A percentile compares a stretch with the other conserved stretches of the same genome.
These are phyloP conservation scores for Leptographium galeiforme DNA, from an alignment of 2,329 filamentous ascomycete genomes.

Conservation along the genomic window DNA sequence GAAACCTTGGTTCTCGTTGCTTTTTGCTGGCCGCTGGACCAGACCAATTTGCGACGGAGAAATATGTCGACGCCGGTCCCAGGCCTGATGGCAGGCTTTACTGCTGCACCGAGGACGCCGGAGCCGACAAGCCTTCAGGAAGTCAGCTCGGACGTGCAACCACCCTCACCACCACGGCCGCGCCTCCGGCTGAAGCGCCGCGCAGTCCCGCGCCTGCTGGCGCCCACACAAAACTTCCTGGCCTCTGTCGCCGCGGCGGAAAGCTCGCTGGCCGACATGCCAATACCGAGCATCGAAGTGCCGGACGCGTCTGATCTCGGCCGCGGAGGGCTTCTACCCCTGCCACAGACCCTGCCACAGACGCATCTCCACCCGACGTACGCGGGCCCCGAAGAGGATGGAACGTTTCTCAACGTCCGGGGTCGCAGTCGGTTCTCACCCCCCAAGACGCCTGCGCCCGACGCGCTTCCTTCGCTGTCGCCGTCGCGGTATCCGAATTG, in stretches of 20 bases:
- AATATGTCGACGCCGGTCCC: conserved; percentile 33
- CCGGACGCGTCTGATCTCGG: conserved; percentile 24
- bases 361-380: neutral
- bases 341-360: neutral
- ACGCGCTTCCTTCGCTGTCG: conserved; percentile 27
- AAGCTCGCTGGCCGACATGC: conserved; percentile 29
- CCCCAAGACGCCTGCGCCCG: conserved; percentile 46
- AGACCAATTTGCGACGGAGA: conserved; percentile 14
- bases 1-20: neutral
- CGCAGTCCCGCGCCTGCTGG: conserved; percentile 33
- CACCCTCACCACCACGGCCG: conserved; percentile 37
- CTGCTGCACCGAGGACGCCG: conserved; percentile 36
- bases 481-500: conserved; percentile 41
- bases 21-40: neutral
- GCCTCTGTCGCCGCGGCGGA: conserved; percentile 48
- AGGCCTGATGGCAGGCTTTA: conserved; percentile 26
- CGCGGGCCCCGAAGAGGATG: conserved; percentile 12
- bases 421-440: conserved; percentile 31
- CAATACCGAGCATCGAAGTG: conserved; percentile 51
- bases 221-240: conserved; percentile 53
- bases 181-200: conserved; percentile 43
- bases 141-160: conserved; percentile 19
- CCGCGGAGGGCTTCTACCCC: conserved; percentile 9
- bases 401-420: conserved; percentile 18
- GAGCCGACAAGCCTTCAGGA: conserved; percentile 27